A percentile compares a stretch with the other conserved stretches of the same genome.
Conservation (phyloP, 1,284 basidiomycete species). For the Taiwanofungus camphoratus region DNA sequence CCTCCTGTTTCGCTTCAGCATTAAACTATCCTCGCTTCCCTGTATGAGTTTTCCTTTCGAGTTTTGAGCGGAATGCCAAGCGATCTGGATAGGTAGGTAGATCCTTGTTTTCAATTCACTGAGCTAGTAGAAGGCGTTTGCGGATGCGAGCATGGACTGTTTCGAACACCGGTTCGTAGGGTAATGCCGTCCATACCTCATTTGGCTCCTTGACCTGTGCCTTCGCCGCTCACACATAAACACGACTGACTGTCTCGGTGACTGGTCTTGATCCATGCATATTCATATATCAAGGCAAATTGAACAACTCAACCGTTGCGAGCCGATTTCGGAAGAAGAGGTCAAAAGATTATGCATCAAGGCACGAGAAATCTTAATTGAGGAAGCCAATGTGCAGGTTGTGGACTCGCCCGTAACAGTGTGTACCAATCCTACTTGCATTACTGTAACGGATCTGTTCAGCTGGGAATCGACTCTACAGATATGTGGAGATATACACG, state of each 20-base stretch:
- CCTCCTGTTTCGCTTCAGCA: too few species aligned
- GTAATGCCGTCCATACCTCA: too few species aligned
- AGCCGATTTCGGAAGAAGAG: slow-evolving; percentile 88
- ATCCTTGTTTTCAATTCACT: too few species aligned
- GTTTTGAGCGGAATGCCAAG: slow-evolving; percentile 6
- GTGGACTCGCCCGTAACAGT: slow-evolving; percentile 97
- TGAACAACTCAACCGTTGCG: slow-evolving; percentile 84
- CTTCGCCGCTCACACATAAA: too few species aligned
- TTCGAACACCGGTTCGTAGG: too few species aligned
- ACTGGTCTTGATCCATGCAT: background rate
- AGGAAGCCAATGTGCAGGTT: slow-evolving; percentile 96
- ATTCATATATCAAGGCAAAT: slow-evolving; percentile 59
- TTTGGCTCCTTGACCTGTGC: too few species aligned
- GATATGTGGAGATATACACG: slow-evolving; percentile 99
- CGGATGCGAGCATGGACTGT: too few species aligned
- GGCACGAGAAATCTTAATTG: slow-evolving; percentile 93
- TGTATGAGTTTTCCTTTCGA: too few species aligned
- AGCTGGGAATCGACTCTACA: slow-evolving; percentile 30
- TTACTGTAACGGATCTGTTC: background rate
- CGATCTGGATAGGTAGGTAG: slow-evolving; percentile 13
- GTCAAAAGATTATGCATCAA: slow-evolving; percentile 93
- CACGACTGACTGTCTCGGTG: background rate
- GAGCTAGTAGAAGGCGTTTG: too few species aligned
- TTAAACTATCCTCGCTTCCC: too few species aligned
- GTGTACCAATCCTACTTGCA: slow-evolving; percentile 25